Base-by-base conservation (phyloP, 2,329 filamentous ascomycete species). In the Verticillium albo-atrum region DNA sequence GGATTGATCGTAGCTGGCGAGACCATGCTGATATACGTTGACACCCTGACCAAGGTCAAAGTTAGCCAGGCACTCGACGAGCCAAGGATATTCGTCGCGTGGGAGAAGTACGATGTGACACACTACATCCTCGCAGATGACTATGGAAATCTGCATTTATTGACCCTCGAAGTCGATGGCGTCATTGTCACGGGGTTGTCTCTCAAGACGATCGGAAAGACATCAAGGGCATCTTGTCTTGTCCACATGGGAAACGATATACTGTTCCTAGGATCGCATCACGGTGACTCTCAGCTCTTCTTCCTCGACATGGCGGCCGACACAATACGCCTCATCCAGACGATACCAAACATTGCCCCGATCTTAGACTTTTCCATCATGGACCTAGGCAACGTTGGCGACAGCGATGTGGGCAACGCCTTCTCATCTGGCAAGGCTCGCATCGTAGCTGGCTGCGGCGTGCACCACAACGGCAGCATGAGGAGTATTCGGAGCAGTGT, bases 351-450 rank as follows among this genome's bases (percentile, higher is more conserved):
- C 69, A 91, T 98, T 66, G 92, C 90, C 0, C 95, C 95, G 0
- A 90, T 99, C 50, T 77, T 98, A 42, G 95, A 99, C 71, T 97
- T 99, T 67, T 89, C 90, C 1, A 86, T 99, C 17, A 97, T 98
- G 92, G 95, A 98, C 68, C 90, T 98, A 82, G 94, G 93, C 0
- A 93, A 92, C 66, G 88, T 91, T 61, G 89, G 89, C 25, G 89
- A 95, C 63, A 86, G 82, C 9, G 88, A 91, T 60, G 74, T 80
- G 20, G 89, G 89, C 3, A 96, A 95, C 68, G 91, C 95, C 63
- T 99, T 97, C 69, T 96, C 93, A 0, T 97, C 94, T 1, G 95
- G 95, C 0, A 94, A 99, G 74, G 93, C 95, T 53, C 86, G 93
- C 42, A 90, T 99, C 62, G 92, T 99, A 12, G 93, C 94, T 2